Base-by-base conservation (phyloP, 2,329 filamentous ascomycete species). In the Aspergillus neotritici region DNA sequence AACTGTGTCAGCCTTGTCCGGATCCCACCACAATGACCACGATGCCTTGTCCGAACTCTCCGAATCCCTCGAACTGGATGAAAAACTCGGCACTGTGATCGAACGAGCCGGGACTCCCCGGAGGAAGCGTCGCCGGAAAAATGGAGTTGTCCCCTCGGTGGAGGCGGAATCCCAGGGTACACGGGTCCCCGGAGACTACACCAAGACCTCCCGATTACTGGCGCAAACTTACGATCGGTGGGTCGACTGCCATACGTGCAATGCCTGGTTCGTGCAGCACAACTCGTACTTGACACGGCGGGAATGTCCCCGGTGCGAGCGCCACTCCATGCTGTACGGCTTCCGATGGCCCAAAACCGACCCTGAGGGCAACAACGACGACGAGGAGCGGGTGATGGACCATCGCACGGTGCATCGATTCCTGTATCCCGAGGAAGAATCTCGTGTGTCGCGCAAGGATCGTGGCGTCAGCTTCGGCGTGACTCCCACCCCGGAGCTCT, bases 301-400 rank as follows among this genome's bases (percentile, higher is more conserved):
- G 37, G 84, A 87, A 12, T 98, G 93, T 63, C 90, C 88, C 4
- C 81, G 93, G 5, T 98, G 93, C 65, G 93, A 98, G 69, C 80
- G 93, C 0, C 93, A 98, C 61, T 94, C 87, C 12, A 97, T 94
- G 70, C 71, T 98, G 1, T 98, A 97, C 62, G 94, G 94, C 0
- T 96, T 86, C 60, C 76, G 85, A 44, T 98, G 93, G 93, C 93
- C 93, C 5, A 96, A 98, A 72, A 97, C 93, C 0, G 86, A 95
- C 47, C 84, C 77, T 49, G 81, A 84, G 17, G 87, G 87, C 1
- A 80, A 80, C 12, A 66, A 78, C 14, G 93, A 97, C 61, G 82
- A 79, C 7, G 76, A 81, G 49, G 73, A 80, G 53, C 65, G 80
- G 5, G 72, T 94, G 1, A 74, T 93, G 47, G 91, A 97, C 61